A percentile compares a stretch with the other conserved stretches of the same genome.
phyloP scores from a whole-genome alignment of 768 basidiomycete species.

The Pleurotus giganteus region DNA sequence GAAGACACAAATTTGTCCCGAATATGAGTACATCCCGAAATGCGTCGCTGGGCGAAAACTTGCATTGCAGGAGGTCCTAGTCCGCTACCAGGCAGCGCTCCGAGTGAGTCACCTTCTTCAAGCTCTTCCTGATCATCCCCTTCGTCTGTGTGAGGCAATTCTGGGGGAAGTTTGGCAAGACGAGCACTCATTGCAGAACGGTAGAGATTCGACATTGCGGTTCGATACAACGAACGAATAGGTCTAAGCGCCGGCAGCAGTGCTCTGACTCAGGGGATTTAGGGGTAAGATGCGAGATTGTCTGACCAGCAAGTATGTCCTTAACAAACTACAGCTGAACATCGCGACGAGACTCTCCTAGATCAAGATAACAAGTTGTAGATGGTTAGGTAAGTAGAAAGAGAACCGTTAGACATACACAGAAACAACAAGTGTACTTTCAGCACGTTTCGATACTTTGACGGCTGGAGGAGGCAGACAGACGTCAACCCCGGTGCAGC shows the following conservation, averaged over 20 bases:
- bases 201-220: conserved; percentile 65
- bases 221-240: neutral
- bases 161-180: conserved; percentile 67
- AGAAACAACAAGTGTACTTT: neutral
- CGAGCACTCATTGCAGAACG: conserved; percentile 77
- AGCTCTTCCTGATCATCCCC: conserved; percentile 48
- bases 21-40: conserved; percentile 15
- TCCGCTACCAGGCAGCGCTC: conserved; percentile 54
- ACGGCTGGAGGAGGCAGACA: too few species aligned
- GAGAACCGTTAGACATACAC: too few species aligned
- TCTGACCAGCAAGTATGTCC: too few species aligned
- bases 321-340: too few species aligned
- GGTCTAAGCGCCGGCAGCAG: too few species aligned
- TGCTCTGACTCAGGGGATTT: too few species aligned
- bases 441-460: too few species aligned
- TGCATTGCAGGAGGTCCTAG: conserved; percentile 66
- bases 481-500: too few species aligned
- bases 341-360: too few species aligned
- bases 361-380: too few species aligned
- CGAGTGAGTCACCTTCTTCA: conserved; percentile 58
- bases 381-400: too few species aligned
- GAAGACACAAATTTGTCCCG: conserved; percentile 15
- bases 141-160: conserved; percentile 42
- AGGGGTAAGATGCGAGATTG: too few species aligned
- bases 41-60: conserved; percentile 27